Evolutionary conservation across 2,329 filamentous ascomycete genomes (phyloP).

Genomic region (Pseudogymnoascus sp.): DNA sequence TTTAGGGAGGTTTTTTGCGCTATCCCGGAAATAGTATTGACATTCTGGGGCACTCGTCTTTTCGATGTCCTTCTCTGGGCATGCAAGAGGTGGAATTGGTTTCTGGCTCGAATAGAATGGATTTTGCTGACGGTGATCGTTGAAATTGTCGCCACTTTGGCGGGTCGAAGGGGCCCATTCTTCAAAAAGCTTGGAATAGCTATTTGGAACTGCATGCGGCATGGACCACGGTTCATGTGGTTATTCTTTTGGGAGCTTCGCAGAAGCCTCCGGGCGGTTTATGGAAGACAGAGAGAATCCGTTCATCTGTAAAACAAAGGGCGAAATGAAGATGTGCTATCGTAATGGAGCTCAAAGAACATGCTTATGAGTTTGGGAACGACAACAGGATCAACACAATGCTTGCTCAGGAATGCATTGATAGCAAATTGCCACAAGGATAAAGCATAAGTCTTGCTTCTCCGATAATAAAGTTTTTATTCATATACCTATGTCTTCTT

Average conservation of each 20-base stretch:
- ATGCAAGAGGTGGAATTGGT: not conserved
- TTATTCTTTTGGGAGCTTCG: not conserved
- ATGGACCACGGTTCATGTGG: conserved; percentile 3
- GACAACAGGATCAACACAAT: not conserved
- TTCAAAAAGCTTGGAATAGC: not conserved
- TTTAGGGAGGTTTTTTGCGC: not conserved
- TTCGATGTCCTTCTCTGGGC: not conserved
- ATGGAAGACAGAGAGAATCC: not conserved
- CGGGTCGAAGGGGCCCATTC: not conserved
- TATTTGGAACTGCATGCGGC: not conserved
- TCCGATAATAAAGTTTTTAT: not conserved
- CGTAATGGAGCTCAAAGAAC: not conserved
- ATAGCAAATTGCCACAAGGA: not conserved
- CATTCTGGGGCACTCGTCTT: not conserved
- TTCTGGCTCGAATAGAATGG: not conserved
- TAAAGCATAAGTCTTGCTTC: not conserved
- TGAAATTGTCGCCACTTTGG: not conserved
- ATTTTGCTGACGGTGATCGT: not conserved
- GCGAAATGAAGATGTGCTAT: not conserved
- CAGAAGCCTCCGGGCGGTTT: not conserved
- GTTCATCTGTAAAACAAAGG: not conserved
- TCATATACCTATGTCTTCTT: conserved; percentile 29
- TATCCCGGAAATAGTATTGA: not conserved
- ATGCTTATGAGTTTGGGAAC: not conserved
- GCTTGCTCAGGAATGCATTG: not conserved